Conservation (phyloP, 2,329 filamentous ascomycete species). For the Lachnellula subtilissima region DNA sequence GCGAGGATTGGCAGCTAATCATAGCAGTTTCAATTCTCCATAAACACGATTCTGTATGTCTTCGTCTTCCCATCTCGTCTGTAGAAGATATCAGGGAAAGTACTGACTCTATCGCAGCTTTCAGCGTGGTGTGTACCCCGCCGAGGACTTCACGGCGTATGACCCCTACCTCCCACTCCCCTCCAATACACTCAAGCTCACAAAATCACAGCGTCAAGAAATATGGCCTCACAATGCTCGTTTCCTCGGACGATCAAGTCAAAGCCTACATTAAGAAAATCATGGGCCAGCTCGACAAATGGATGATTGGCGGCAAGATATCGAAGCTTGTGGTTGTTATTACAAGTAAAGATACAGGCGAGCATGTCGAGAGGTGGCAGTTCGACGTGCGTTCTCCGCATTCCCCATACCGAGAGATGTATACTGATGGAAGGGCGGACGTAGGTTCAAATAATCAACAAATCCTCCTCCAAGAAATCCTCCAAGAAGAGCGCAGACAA, state of each 20-base stretch:
- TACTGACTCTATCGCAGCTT: constrained; percentile 51
- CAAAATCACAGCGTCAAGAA: constrained; percentile 72
- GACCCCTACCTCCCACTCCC: constrained; percentile 29
- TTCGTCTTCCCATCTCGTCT: neutral
- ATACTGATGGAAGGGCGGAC: neutral
- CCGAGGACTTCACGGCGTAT: constrained; percentile 92
- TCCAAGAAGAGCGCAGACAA: constrained; percentile 53
- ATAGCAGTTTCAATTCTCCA: constrained; percentile 86
- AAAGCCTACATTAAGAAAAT: constrained; percentile 99
- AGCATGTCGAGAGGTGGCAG: constrained; percentile 95
- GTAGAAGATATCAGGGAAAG: neutral
- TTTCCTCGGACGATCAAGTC: constrained; percentile 95
- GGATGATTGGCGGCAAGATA: constrained; percentile 97
- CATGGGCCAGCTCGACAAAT: constrained; percentile 94
- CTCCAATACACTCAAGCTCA: constrained; percentile 5
- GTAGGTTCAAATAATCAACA: constrained; percentile 53
- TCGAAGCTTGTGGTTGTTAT: constrained; percentile 96
- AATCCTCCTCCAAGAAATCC: constrained; percentile 40
- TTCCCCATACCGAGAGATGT: neutral
- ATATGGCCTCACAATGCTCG: constrained; percentile 82
- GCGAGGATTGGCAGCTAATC: constrained; percentile 12
- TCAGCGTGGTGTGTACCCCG: constrained; percentile 80
- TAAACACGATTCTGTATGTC: constrained; percentile 86
- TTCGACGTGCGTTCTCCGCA: constrained; percentile 66
- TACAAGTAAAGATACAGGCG: constrained; percentile 93